phyloP scores from a whole-genome alignment of 257 asterid species.

The Solanum ossicruentum region DNA sequence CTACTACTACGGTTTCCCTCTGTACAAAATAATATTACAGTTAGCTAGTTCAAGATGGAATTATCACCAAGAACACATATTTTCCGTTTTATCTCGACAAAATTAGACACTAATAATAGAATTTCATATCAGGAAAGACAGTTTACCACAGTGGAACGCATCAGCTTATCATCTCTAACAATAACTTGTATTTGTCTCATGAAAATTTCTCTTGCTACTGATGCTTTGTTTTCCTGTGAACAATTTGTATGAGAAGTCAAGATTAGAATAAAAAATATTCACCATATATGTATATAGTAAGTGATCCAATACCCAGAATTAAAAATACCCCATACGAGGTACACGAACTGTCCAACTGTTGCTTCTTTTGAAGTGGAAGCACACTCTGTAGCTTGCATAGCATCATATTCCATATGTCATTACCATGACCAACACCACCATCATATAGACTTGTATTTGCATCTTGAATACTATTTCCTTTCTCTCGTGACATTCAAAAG shows the following conservation, averaged over 20 bases:
- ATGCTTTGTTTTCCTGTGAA: constrained; percentile 32
- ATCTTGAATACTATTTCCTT: neutral
- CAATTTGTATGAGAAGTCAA: neutral
- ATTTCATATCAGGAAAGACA: constrained; percentile 36
- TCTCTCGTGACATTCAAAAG: neutral
- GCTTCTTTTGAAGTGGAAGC: constrained; percentile 38
- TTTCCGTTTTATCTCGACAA: constrained; percentile 8
- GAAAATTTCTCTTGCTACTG: constrained; percentile 30
- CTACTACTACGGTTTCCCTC: constrained; percentile 17
- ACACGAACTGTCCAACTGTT: constrained; percentile 26
- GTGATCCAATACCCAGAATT: neutral
- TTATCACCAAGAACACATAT: neutral
- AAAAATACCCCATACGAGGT: constrained; percentile 29
- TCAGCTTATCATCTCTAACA: constrained; percentile 29
- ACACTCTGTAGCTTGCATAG: constrained; percentile 29
- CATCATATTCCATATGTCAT: neutral
- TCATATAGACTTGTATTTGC: constrained; percentile 15
- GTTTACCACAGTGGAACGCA: constrained; percentile 34
- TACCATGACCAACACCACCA: constrained; percentile 4
- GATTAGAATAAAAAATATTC: neutral
- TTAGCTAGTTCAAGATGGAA: neutral
- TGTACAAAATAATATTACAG: constrained; percentile 2
- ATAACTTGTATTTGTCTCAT: constrained; percentile 26
- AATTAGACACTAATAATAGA: constrained; percentile 1
- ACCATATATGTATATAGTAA: neutral